Evolutionary conservation across 2,329 filamentous ascomycete species (phyloP).

Genomic region (Diaporthe amygdali): DNA sequence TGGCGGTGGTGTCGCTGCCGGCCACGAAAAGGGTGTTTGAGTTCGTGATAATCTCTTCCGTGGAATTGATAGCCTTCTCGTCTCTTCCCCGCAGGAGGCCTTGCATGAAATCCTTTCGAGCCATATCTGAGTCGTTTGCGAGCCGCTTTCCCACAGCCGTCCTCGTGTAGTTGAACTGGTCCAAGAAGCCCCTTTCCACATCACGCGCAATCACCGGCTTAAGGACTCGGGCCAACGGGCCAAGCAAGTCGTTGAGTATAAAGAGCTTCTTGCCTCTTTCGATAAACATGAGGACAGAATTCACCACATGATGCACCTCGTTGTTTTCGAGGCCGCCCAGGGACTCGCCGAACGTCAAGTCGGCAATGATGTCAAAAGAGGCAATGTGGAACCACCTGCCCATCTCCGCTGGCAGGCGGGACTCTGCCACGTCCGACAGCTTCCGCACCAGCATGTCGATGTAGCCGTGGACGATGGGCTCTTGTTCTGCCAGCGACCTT

Average conservation of each 20-base stretch:
- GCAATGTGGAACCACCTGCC: conserved; percentile 31
- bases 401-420: conserved; percentile 26
- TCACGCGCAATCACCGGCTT: neutral
- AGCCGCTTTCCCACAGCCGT: neutral
- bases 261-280: neutral
- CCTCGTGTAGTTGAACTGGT: neutral
- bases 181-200: neutral
- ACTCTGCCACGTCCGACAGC: conserved; percentile 19
- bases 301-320: conserved; percentile 31
- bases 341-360: conserved; percentile 49
- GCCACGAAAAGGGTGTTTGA: conserved; percentile 23
- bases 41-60: conserved; percentile 21
- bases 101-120: neutral
- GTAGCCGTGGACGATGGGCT: conserved; percentile 28
- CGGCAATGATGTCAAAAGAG: conserved; percentile 46
- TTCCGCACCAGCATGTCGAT: conserved; percentile 25
- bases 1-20: conserved; percentile 26
- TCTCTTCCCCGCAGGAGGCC: neutral
- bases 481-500: conserved; percentile 31
- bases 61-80: neutral
- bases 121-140: neutral
- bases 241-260: neutral
- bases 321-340: conserved; percentile 40
- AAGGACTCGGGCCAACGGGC: neutral
- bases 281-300: conserved; percentile 24